These are phyloP conservation scores for Phytopythium sindhum DNA, from an alignment of 352 stramenopile genomes.

Conservation along the genomic window DNA sequence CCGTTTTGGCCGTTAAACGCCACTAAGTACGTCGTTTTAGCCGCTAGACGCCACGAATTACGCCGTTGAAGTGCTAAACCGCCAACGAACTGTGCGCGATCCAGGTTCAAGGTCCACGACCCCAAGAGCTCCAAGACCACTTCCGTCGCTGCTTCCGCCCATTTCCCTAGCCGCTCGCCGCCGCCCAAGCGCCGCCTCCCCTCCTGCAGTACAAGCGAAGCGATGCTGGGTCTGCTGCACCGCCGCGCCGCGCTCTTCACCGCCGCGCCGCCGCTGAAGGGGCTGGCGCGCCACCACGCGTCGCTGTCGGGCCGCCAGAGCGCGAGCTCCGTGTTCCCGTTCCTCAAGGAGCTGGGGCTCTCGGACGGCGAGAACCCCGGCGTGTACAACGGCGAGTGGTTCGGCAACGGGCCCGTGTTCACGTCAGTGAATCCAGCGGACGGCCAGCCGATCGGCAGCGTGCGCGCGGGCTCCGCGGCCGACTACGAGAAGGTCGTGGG, in stretches of 20 bases:
- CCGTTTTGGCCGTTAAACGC: background rate
- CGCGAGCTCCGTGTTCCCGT: slow-evolving; percentile 57
- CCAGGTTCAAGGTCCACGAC: background rate
- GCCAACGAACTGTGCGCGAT: slow-evolving; percentile 39
- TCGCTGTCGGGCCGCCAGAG: slow-evolving; percentile 29
- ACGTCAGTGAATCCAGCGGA: slow-evolving; percentile 84
- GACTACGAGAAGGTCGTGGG: slow-evolving; percentile 85
- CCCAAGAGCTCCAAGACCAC: slow-evolving; percentile 26
- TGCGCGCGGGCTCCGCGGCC: slow-evolving; percentile 69
- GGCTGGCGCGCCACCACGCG: slow-evolving; percentile 19
- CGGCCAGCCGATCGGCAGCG: slow-evolving; percentile 78
- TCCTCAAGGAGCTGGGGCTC: slow-evolving; percentile 78
- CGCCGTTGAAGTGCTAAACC: slow-evolving; percentile 6
- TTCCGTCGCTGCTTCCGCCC: slow-evolving; percentile 5
- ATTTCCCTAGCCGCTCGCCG: slow-evolving; percentile 2
- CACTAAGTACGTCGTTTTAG: background rate
- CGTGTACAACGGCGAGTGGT: slow-evolving; percentile 87
- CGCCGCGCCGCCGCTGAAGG: slow-evolving; percentile 14
- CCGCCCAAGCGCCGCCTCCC: slow-evolving; percentile 48
- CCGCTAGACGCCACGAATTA: background rate
- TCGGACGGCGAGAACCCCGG: slow-evolving; percentile 74
- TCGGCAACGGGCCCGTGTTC: slow-evolving; percentile 77
- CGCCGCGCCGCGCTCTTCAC: slow-evolving; percentile 7
- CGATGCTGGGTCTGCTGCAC: slow-evolving; percentile 25
- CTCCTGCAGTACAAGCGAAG: slow-evolving; percentile 18